Evolutionary conservation across 805 yeast genomes (phyloP).

Genomic region (Candida qinlingensis): DNA sequence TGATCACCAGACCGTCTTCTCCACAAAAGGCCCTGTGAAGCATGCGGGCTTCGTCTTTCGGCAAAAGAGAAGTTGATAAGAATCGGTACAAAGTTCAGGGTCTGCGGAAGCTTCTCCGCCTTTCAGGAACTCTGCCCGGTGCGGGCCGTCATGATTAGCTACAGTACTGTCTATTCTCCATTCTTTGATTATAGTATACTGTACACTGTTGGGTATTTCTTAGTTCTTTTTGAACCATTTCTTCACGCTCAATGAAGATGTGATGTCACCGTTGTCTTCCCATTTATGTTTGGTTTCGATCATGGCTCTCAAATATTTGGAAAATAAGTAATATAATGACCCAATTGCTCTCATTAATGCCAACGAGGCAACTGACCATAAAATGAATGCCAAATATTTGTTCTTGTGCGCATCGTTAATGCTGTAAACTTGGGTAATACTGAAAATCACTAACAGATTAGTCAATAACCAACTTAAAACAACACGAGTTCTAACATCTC

Average conservation of each 20-base stretch:
- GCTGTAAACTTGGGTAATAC: constrained; percentile 76
- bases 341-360: constrained; percentile 82
- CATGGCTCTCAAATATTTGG: constrained; percentile 33
- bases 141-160: too few species aligned
- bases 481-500: constrained; percentile 91
- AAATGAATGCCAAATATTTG: constrained; percentile 72
- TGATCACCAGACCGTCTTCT: too few species aligned
- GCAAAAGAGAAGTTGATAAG: too few species aligned
- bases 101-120: too few species aligned
- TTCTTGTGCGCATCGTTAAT: constrained; percentile 64
- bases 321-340: constrained; percentile 59
- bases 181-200: background rate
- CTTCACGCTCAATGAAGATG: background rate
- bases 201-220: background rate
- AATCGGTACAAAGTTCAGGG: too few species aligned
- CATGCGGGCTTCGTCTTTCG: too few species aligned
- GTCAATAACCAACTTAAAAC: constrained; percentile 92
- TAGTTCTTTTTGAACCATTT: constrained; percentile 1
- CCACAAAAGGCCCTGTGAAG: too few species aligned
- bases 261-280: constrained; percentile 25
- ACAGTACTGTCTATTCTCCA: too few species aligned
- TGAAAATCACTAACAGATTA: constrained; percentile 77
- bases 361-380: constrained; percentile 89
- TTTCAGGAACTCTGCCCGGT: too few species aligned
- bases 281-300: constrained; percentile 36